phyloP scores from a whole-genome alignment of 208 protist species.

The Porcisia deanei region DNA sequence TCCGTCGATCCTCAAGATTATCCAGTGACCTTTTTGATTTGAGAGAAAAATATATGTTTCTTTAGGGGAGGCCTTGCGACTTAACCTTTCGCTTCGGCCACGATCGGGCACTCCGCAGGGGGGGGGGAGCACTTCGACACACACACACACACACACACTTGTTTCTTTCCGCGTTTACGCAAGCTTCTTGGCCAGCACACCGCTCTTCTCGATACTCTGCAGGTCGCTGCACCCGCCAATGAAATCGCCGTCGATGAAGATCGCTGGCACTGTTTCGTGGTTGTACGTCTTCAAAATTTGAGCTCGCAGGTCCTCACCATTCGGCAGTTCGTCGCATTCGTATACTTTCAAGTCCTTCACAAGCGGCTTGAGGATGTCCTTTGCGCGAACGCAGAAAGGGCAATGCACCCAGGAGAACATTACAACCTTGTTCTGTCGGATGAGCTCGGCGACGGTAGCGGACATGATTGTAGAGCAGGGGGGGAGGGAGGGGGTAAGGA shows the following conservation, averaged over 20 bases:
- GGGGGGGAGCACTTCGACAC: no score
- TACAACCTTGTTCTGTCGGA: slow-evolving; percentile 56
- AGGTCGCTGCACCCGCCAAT: slow-evolving; percentile 65
- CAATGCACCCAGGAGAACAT: slow-evolving; percentile 71
- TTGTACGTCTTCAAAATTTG: slow-evolving; percentile 47
- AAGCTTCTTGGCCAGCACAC: slow-evolving; percentile 52
- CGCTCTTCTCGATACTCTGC: slow-evolving; percentile 46
- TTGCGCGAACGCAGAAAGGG: slow-evolving; percentile 62
- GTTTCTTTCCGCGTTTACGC: slow-evolving; percentile 5
- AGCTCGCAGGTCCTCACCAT: slow-evolving; percentile 56
- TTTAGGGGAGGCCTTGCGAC: slow-evolving; percentile 1
- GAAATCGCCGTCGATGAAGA: slow-evolving; percentile 83
- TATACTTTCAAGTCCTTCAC: slow-evolving; percentile 54
- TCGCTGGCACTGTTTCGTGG: slow-evolving; percentile 76
- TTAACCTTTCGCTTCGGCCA: no score
- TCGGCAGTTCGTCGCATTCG: slow-evolving; percentile 51
- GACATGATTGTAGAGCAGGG: slow-evolving; percentile 14
- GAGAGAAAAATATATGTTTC: background rate
- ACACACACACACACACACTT: background rate
- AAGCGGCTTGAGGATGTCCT: slow-evolving; percentile 54
- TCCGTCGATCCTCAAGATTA: no score
- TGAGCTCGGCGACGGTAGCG: slow-evolving; percentile 44
- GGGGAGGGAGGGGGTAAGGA: slow-evolving; percentile 3
- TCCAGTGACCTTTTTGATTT: no score
- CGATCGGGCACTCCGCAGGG: no score